phyloP scores from a whole-genome alignment of 2,329 filamentous ascomycete species.

The Ramularia endophylla region DNA sequence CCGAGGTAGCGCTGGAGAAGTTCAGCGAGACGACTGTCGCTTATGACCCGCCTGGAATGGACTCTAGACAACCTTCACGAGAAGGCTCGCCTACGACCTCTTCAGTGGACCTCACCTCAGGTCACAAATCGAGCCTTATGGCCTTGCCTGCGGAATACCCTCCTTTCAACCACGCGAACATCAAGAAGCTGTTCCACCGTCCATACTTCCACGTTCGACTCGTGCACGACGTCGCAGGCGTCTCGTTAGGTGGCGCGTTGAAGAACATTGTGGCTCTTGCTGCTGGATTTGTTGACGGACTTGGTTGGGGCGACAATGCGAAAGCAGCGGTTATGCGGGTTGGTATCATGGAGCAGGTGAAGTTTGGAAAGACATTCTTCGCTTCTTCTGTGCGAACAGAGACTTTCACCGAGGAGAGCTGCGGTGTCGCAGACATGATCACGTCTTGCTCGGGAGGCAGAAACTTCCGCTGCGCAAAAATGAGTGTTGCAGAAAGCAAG shows the following conservation, averaged over 20 bases:
- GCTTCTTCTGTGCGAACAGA: conserved; percentile 68
- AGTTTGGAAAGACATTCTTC: conserved; percentile 93
- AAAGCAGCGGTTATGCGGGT: conserved; percentile 99
- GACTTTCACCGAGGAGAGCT: conserved; percentile 96
- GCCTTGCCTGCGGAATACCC: conserved; percentile 78
- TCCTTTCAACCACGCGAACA: conserved; percentile 74
- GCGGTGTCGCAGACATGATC: conserved; percentile 91
- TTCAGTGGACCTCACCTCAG: conserved; percentile 2
- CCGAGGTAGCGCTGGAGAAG: conserved; percentile 90
- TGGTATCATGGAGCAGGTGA: conserved; percentile 91
- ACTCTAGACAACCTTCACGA: conserved; percentile 69
- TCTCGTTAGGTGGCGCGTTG: conserved; percentile 86
- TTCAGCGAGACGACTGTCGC: conserved; percentile 97
- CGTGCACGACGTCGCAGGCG: conserved; percentile 91
- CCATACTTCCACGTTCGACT: conserved; percentile 97
- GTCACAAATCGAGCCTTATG: conserved; percentile 38
- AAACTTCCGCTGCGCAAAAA: conserved; percentile 90
- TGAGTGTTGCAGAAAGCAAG: conserved; percentile 72
- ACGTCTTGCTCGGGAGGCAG: conserved; percentile 87
- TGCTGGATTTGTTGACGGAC: conserved; percentile 89
- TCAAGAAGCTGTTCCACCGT: conserved; percentile 84
- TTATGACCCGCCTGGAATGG: conserved; percentile 86
- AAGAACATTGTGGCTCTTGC: conserved; percentile 97
- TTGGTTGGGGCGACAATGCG: conserved; percentile 97
- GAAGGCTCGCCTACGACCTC: conserved; percentile 38